A percentile compares a stretch with the other conserved stretches of the same genome.
These are phyloP conservation scores for Nymphaea colorata DNA, from an alignment of 164 flowering plant species.

Conservation along the genomic window DNA sequence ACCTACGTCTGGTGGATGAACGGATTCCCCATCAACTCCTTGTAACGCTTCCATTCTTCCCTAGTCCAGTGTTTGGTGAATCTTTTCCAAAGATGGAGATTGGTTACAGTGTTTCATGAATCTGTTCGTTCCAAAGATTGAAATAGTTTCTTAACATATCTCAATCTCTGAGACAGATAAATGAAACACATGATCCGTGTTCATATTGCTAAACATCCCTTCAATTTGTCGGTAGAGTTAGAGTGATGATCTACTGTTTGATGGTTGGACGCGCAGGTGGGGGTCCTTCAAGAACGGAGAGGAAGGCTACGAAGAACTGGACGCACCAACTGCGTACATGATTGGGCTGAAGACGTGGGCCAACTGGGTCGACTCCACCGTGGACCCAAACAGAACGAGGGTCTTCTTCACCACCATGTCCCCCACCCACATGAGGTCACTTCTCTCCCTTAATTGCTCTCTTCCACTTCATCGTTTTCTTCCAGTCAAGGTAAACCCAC, in stretches of 20 bases:
- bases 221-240: too few relatives aligned
- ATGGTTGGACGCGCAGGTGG: conserved; percentile 34
- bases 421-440: conserved; percentile 67
- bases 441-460: conserved; percentile 1
- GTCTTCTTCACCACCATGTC: conserved; percentile 88
- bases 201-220: too few relatives aligned
- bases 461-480: not conserved
- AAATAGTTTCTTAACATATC: too few relatives aligned
- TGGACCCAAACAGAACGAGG: conserved; percentile 58
- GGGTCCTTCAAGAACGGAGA: conserved; percentile 82
- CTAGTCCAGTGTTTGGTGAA: not conserved
- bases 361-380: conserved; percentile 76
- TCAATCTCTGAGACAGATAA: too few relatives aligned
- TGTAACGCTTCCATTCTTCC: conserved; percentile 30
- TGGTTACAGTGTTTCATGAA: not conserved
- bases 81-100: not conserved
- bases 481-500: not conserved
- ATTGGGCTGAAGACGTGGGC: conserved; percentile 82
- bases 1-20: conserved; percentile 98
- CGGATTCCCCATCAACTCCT: conserved; percentile 49
- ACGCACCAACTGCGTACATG: conserved; percentile 52
- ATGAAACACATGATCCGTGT: too few relatives aligned
- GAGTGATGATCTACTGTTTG: too few relatives aligned
- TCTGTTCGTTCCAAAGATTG: too few relatives aligned
- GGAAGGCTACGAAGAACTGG: conserved; percentile 66